These are phyloP conservation scores for Ceratocystis cacaofunesta DNA, from an alignment of 2,329 filamentous ascomycete species.

Conservation along the genomic window DNA sequence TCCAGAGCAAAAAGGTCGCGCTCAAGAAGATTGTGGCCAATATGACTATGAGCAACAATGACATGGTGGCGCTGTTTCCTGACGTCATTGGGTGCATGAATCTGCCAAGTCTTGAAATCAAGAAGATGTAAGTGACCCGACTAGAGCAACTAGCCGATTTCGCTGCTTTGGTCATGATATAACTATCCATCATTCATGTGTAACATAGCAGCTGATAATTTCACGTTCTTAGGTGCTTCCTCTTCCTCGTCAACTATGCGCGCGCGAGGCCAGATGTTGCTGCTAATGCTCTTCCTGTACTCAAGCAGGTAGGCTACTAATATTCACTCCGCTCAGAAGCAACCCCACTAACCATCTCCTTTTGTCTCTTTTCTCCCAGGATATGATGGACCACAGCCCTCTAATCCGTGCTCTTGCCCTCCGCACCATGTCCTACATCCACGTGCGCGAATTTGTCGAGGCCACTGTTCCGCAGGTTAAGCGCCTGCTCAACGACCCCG, in stretches of 20 bases:
- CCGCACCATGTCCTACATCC: slow-evolving; percentile 92
- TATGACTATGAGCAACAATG: slow-evolving; percentile 99
- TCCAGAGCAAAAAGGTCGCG: slow-evolving; percentile 87
- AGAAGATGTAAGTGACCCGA: slow-evolving; percentile 72
- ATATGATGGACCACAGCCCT: slow-evolving; percentile 87
- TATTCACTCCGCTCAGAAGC: background rate
- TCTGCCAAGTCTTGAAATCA: slow-evolving; percentile 88
- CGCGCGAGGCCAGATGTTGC: slow-evolving; percentile 88
- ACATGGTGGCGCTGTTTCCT: slow-evolving; percentile 94
- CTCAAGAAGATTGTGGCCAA: slow-evolving; percentile 99
- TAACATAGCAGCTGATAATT: background rate
- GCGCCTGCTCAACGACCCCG: slow-evolving; percentile 64
- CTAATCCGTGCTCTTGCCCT: slow-evolving; percentile 82
- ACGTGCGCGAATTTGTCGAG: slow-evolving; percentile 90
- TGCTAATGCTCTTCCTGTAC: slow-evolving; percentile 75
- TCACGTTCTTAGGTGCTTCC: slow-evolving; percentile 64
- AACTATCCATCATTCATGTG: no score
- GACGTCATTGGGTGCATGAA: slow-evolving; percentile 94
- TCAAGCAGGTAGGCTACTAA: slow-evolving; percentile 39
- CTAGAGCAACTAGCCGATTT: background rate
- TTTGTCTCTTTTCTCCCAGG: slow-evolving; percentile 33
- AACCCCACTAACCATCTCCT: background rate
- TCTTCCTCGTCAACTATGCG: slow-evolving; percentile 95
- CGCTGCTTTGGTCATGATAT: no score
- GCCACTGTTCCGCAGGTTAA: slow-evolving; percentile 76